phyloP scores from a whole-genome alignment of 176 grass and related monocot genomes.

The Eragrostis curvula region DNA sequence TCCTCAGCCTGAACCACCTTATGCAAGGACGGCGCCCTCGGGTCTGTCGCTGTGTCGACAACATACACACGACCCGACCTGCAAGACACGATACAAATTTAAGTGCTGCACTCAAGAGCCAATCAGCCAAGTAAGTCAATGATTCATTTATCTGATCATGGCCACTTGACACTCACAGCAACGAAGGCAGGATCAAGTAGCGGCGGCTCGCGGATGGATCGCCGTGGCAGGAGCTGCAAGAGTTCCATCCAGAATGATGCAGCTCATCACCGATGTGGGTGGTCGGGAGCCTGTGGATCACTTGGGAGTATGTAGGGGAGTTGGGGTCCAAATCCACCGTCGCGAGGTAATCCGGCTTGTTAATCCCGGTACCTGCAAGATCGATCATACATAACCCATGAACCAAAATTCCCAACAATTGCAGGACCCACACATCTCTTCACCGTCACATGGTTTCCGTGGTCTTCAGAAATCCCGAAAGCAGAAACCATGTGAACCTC shows the following conservation, averaged over 20 bases:
- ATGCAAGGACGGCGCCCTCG: slow-evolving; percentile 79
- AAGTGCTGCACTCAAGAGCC: background rate
- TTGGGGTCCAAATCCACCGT: slow-evolving; percentile 83
- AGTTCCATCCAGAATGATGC: slow-evolving; percentile 95
- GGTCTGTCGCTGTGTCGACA: slow-evolving; percentile 68
- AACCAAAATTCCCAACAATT: background rate
- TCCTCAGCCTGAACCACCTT: slow-evolving; percentile 83
- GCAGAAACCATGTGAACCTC: slow-evolving; percentile 38
- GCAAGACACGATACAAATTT: slow-evolving; percentile 5
- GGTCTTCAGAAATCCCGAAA: background rate
- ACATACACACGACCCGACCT: slow-evolving; percentile 84
- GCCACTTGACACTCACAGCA: slow-evolving; percentile 59
- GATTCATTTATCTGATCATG: slow-evolving; percentile 5
- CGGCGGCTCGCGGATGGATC: slow-evolving; percentile 65
- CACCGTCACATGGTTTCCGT: slow-evolving; percentile 18
- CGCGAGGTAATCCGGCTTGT: slow-evolving; percentile 83
- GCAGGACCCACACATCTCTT: background rate
- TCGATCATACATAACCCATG: slow-evolving; percentile 21
- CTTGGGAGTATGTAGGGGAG: slow-evolving; percentile 83
- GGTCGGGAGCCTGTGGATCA: slow-evolving; percentile 79
- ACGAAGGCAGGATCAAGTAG: slow-evolving; percentile 80
- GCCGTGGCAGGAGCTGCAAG: slow-evolving; percentile 91
- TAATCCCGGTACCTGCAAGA: slow-evolving; percentile 80
- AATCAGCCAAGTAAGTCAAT: background rate
- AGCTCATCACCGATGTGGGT: slow-evolving; percentile 82